A percentile compares a stretch with the other conserved stretches of the same genome.
These are phyloP conservation scores for Penstemon barbatus DNA, from an alignment of 257 asterid genomes.

Conservation along the genomic window DNA sequence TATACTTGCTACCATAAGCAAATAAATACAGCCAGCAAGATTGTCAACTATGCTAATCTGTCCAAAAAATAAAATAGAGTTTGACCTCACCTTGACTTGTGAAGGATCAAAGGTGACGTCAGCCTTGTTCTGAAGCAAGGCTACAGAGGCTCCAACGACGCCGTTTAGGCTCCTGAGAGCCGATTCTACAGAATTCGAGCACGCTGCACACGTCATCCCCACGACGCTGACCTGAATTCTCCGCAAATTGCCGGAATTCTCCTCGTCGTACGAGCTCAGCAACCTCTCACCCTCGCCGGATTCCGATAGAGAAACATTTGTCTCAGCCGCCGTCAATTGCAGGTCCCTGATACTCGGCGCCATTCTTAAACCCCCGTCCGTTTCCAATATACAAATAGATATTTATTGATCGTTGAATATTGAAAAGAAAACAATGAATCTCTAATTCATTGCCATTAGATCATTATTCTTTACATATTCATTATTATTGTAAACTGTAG, in stretches of 20 bases:
- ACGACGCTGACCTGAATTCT: slow-evolving; percentile 76
- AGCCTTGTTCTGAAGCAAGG: slow-evolving; percentile 92
- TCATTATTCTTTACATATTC: neutral
- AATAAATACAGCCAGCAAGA: neutral
- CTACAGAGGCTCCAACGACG: slow-evolving; percentile 85
- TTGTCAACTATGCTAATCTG: neutral
- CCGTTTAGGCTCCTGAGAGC: slow-evolving; percentile 71
- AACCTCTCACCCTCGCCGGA: slow-evolving; percentile 69
- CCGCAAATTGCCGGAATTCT: slow-evolving; percentile 43
- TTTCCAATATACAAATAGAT: slow-evolving; percentile 22
- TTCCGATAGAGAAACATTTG: slow-evolving; percentile 29
- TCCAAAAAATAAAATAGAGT: neutral
- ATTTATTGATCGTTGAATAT: slow-evolving; percentile 27
- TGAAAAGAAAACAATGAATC: neutral
- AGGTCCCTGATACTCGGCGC: slow-evolving; percentile 60
- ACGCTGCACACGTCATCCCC: slow-evolving; percentile 99
- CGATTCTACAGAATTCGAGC: slow-evolving; percentile 90
- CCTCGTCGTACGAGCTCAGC: slow-evolving; percentile 59
- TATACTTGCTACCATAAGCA: neutral
- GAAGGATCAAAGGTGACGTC: slow-evolving; percentile 72
- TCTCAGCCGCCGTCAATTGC: slow-evolving; percentile 59
- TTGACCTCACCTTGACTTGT: slow-evolving; percentile 60
- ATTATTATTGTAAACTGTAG: neutral
- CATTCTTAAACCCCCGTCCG: slow-evolving; percentile 40
- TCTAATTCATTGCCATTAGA: neutral